A percentile compares a stretch with the other conserved stretches of the same genome.
These are phyloP conservation scores for Debaryomyces tyrocola DNA, from an alignment of 805 yeast genomes.

Conservation along the genomic window DNA sequence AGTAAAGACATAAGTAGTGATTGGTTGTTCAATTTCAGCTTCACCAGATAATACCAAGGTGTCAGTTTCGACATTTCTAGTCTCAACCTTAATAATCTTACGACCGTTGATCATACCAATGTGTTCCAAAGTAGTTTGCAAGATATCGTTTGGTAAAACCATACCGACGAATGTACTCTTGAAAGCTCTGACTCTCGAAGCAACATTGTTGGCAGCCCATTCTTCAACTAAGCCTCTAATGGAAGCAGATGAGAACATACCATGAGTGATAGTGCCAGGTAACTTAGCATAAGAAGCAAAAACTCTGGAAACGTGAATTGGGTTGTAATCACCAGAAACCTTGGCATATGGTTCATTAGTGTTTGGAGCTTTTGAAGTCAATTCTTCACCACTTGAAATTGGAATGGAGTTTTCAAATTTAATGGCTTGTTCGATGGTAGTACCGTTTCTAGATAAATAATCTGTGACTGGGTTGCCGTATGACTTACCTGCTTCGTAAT, in stretches of 20 bases:
- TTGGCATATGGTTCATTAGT: conserved; percentile 95
- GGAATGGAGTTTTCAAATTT: conserved; percentile 89
- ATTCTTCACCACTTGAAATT: conserved; percentile 63
- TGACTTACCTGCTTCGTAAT: conserved; percentile 87
- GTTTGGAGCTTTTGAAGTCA: conserved; percentile 81
- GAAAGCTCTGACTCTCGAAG: conserved; percentile 94
- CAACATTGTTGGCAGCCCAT: conserved; percentile 97
- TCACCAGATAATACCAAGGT: conserved; percentile 83
- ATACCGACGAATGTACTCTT: conserved; percentile 89
- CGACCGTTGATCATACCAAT: conserved; percentile 99
- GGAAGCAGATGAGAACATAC: conserved; percentile 97
- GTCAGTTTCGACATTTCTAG: conserved; percentile 79
- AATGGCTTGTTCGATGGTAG: conserved; percentile 91
- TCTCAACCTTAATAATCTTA: conserved; percentile 90
- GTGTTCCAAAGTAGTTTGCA: conserved; percentile 87
- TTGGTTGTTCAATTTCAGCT: conserved; percentile 99
- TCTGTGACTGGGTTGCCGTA: conserved; percentile 98
- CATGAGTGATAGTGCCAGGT: conserved; percentile 98
- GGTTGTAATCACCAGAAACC: conserved; percentile 98
- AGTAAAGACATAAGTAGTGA: conserved; percentile 93
- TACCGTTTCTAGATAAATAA: conserved; percentile 87
- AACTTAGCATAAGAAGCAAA: conserved; percentile 90
- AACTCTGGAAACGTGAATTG: conserved; percentile 94
- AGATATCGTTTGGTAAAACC: conserved; percentile 94
- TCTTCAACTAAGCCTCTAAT: conserved; percentile 94